Evolutionary conservation across 306 rosid genomes (phyloP), one percentile per base, ranked within the genome.

Genomic region (Dryas octopetala): DNA sequence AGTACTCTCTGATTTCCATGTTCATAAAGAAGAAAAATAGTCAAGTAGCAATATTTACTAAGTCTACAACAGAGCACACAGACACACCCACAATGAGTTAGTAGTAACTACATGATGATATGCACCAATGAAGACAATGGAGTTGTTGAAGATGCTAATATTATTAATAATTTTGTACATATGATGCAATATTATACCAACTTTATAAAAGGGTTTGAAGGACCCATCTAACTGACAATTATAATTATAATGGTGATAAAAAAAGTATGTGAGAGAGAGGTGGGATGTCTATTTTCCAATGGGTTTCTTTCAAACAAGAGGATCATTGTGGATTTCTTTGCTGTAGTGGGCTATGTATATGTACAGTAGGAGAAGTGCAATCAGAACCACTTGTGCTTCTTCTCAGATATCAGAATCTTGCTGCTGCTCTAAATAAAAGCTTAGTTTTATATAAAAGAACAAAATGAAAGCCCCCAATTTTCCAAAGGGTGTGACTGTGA

Each of bases 351-450:
- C 23, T 43, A 19, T 54, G 32, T 14, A 23, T 23, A 44, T 55
- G 78, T 64, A 77, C 46, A 77, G 66, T 41, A 49, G 59, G 61
- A 70, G 76, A 67, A 55, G 82, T 49, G 77, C 76, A 68, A 57
- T 75, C 54, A 62, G 53, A 68, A 52, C 86, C 80, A 79, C 80
- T 49, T 53, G 62, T 47, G 52, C 54, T 71, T 81, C 70, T 66
- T 74, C 78, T 71, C 53, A 71, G 58, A 81, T 47, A 78, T 71
- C 54, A 78, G 81, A 84, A 74, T 81, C 79, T 78, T 59, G 23
- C 15, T 54, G 65, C 66, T 61, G 46, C 45, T 48, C 48, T 28
- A 77, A 46, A 11, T n/a, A 55, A 43, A 19, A 38, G 12, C 65
- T 64, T 75, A 45, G 65, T 19, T 6, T 43, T 44, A 41, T 23